Percentiles rank a stretch among this genome's conserved stretches.
phyloP scores from a whole-genome alignment of 371 early-diverging fungal genomes.

The Circinella umbellata region DNA sequence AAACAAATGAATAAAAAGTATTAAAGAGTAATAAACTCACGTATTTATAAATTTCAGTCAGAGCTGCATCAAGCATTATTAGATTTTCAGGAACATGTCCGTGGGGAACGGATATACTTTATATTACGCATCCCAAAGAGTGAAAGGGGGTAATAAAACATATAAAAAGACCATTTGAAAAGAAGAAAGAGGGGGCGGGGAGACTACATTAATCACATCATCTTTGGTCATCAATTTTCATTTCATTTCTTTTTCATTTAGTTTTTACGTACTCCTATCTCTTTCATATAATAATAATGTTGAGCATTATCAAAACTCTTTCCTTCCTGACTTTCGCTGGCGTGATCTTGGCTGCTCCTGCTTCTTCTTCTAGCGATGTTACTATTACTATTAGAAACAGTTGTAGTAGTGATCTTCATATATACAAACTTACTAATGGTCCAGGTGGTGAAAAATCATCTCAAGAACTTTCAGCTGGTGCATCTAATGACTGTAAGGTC shows the following conservation, averaged over 20 bases:
- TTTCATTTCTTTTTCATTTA: not conserved
- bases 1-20: too few relatives aligned
- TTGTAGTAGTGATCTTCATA: conserved; percentile 30
- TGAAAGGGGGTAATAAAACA: too few relatives aligned
- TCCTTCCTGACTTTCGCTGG: conserved; percentile 25
- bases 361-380: conserved; percentile 13
- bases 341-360: conserved; percentile 31
- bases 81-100: too few relatives aligned
- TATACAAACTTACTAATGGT: conserved; percentile 42
- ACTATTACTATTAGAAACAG: conserved; percentile 46
- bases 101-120: too few relatives aligned
- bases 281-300: conserved; percentile 9
- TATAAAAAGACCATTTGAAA: too few relatives aligned
- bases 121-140: too few relatives aligned
- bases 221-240: too few relatives aligned
- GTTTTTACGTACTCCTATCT: not conserved
- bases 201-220: too few relatives aligned
- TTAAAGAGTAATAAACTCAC: too few relatives aligned
- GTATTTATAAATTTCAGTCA: too few relatives aligned
- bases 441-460: conserved; percentile 6
- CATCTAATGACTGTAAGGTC: conserved; percentile 21
- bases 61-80: too few relatives aligned
- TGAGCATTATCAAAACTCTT: conserved; percentile 25
- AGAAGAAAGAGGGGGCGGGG: too few relatives aligned
- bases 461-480: conserved; percentile 21